These are phyloP conservation scores for Vitis rotundifolia DNA, from an alignment of 164 flowering plant genomes.

Conservation along the genomic window DNA sequence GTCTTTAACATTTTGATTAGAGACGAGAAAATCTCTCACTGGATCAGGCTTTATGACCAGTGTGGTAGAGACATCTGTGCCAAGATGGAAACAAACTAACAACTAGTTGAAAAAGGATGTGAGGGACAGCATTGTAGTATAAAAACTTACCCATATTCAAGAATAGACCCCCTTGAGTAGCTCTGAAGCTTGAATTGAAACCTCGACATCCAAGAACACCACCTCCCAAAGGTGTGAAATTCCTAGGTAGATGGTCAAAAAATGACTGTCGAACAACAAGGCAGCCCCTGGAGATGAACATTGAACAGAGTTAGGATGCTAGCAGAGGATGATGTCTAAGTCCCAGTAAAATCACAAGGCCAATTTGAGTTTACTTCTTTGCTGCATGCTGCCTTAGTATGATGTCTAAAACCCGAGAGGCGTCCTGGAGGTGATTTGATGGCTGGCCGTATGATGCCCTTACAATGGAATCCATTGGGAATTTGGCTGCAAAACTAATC, in stretches of 20 bases:
- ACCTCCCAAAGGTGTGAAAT: conserved; percentile 13
- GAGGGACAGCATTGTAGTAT: neutral
- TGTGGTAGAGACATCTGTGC: neutral
- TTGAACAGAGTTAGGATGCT: too few species aligned
- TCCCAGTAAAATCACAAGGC: too few species aligned
- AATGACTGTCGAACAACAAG: conserved; percentile 19
- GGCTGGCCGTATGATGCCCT: conserved; percentile 82
- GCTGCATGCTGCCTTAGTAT: conserved; percentile 92
- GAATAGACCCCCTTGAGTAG: conserved; percentile 26
- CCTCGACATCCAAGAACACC: conserved; percentile 28
- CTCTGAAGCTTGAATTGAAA: conserved; percentile 24
- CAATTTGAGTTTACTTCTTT: conserved; percentile 47
- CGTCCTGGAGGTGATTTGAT: conserved; percentile 81
- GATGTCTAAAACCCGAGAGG: conserved; percentile 84
- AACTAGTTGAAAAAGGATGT: too few species aligned
- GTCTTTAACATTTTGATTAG: too few species aligned
- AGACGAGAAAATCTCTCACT: neutral
- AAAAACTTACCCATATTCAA: conserved; percentile 18
- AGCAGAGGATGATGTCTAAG: too few species aligned
- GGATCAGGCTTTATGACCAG: neutral
- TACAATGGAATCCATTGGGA: conserved; percentile 81
- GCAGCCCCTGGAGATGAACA: conserved; percentile 12
- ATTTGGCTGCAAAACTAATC: conserved; percentile 86
- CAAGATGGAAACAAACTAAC: neutral
- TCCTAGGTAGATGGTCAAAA: conserved; percentile 11